A percentile compares a stretch with the other conserved stretches of the same genome.
Conservation (phyloP, 306 rosid genomes). For the Vicia faba region DNA sequence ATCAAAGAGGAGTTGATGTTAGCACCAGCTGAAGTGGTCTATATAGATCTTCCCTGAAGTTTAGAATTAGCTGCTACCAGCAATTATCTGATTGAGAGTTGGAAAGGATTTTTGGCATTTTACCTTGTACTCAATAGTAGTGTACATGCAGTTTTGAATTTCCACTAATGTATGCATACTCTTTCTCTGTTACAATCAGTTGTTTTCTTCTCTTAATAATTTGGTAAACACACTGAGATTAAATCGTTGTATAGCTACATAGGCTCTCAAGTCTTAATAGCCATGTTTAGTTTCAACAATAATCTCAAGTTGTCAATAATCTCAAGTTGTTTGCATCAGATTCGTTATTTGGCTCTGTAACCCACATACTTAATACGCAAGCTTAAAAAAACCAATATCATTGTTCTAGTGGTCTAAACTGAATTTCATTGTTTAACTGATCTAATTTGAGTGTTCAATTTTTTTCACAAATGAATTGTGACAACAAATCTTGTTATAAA, state of each 20-base stretch:
- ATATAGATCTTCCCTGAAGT: slow-evolving; percentile 13
- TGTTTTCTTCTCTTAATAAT: not conserved
- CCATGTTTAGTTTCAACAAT: not conserved
- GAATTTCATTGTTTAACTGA: not conserved
- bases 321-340: not conserved
- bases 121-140: slow-evolving; percentile 11
- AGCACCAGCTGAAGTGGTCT: slow-evolving; percentile 46
- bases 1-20: slow-evolving; percentile 70
- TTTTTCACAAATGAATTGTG: too few species aligned
- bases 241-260: not conserved
- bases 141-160: slow-evolving; percentile 9
- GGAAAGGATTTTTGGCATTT: slow-evolving; percentile 19
- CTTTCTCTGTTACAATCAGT: not conserved
- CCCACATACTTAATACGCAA: too few species aligned
- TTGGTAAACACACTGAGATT: not conserved
- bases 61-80: slow-evolving; percentile 29
- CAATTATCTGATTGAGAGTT: slow-evolving; percentile 22
- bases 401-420: not conserved
- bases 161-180: slow-evolving; percentile 21
- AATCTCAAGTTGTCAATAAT: not conserved
- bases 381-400: not conserved
- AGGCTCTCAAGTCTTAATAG: not conserved
- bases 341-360: too few species aligned
- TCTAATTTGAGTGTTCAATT: not conserved
- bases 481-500: not conserved